Conservation (phyloP, 2,329 filamentous ascomycete genomes). For the Aspergillus sp. region DNA sequence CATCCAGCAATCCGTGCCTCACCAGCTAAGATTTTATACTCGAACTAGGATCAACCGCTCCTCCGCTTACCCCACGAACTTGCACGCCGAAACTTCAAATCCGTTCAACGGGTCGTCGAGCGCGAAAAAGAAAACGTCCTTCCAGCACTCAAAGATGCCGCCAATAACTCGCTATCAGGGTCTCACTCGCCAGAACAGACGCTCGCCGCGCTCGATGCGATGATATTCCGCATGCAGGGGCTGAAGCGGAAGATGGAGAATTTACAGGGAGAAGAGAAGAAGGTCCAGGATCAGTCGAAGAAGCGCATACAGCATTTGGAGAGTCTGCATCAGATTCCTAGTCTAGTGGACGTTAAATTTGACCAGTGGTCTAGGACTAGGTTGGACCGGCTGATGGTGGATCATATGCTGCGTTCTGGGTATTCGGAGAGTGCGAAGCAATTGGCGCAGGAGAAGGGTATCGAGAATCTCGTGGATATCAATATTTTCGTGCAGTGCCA, state of each 20-base stretch:
- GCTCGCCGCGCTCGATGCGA: slow-evolving; percentile 73
- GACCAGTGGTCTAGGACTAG: slow-evolving; percentile 79
- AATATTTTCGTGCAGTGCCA: slow-evolving; percentile 80
- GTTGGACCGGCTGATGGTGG: slow-evolving; percentile 79
- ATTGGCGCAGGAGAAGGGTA: slow-evolving; percentile 66
- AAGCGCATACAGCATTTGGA: slow-evolving; percentile 75
- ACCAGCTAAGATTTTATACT: slow-evolving; percentile 3
- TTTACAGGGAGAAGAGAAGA: slow-evolving; percentile 71
- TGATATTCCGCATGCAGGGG: slow-evolving; percentile 76
- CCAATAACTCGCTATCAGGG: slow-evolving; percentile 59
- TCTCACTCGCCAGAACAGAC: slow-evolving; percentile 60
- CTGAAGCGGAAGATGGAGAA: slow-evolving; percentile 79
- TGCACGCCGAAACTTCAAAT: slow-evolving; percentile 88
- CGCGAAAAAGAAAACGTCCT: slow-evolving; percentile 43
- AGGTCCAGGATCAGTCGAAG: slow-evolving; percentile 66
- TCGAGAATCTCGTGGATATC: slow-evolving; percentile 78
- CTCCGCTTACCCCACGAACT: slow-evolving; percentile 89
- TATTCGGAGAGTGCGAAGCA: slow-evolving; percentile 70
- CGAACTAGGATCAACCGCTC: slow-evolving; percentile 75
- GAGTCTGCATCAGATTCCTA: slow-evolving; percentile 71
- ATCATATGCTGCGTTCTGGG: slow-evolving; percentile 80
- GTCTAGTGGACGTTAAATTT: slow-evolving; percentile 85
- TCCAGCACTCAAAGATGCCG: slow-evolving; percentile 44
- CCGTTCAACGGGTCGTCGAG: slow-evolving; percentile 48
- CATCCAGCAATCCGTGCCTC: slow-evolving; percentile 3